Base-by-base conservation (phyloP, 2,329 filamentous ascomycete genomes). In the Paracoccidioides lutzii region DNA sequence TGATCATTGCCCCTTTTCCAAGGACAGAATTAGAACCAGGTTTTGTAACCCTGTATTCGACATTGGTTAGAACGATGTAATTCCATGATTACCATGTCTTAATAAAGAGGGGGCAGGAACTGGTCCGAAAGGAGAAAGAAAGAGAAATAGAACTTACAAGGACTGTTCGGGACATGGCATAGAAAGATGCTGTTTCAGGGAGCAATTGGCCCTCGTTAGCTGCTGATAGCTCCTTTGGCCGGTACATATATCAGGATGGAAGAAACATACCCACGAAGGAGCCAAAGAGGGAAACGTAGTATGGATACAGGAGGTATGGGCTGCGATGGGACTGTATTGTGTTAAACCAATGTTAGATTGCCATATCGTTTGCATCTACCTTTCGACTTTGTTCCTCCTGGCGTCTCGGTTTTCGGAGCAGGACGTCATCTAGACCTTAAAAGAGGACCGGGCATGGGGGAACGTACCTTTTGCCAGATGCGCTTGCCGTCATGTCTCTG, bases 401-500 rank as follows among this genome's bases (percentile, higher is more conserved):
- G 35, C 7, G 0, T 10, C 12, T 15, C 6, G 9, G 33, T 37
- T 12, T 37, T 12, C 32, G 6, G 33, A 9, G 12, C 5, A 30
- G 3, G 37, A 22, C 30, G 41, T 6, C 33, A 8, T 15, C 48
- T 9, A 37, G 41, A 30, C 32, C 32, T 12, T 14, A 6, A 30
- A 8, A 33, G 28, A 5, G 37, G 33, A 30, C 9, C 2, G 37
- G 50, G 32, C 5, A 41, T n/a, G 37, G 12, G 38, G 22, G 37
- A 28, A 55, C 80, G 71, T 66, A 85, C 83, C 81, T 85, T 84
- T 69, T 78, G 74, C 82, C 83, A 86, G 69, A 81, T 78, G 69
- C 83, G 76, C 67, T 82, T 72, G 64, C 82, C 82, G 68, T 85
- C 83, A 69, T 84, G 74, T 60, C 74, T 76, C 73, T 85, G 83